These are phyloP conservation scores for Boeremia lycopersici DNA, from an alignment of 2,329 filamentous ascomycete species.

Conservation along the genomic window DNA sequence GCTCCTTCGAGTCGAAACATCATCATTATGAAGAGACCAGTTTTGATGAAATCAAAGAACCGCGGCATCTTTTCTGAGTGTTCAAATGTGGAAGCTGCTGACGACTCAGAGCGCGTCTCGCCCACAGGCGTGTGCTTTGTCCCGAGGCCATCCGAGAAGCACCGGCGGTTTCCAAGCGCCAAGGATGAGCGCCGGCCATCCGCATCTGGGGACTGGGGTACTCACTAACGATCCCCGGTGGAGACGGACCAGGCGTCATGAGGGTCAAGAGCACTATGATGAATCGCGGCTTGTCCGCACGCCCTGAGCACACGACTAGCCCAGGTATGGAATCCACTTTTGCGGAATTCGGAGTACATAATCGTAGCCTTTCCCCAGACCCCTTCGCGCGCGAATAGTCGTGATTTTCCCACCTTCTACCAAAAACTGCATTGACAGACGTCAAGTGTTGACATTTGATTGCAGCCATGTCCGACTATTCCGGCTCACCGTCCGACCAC, in stretches of 20 bases:
- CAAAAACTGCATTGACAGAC: constrained; percentile 23
- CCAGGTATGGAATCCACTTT: constrained; percentile 40
- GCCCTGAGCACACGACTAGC: constrained; percentile 38
- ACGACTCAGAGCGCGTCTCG: constrained; percentile 28
- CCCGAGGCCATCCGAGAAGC: constrained; percentile 42
- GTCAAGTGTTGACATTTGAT: constrained; percentile 17
- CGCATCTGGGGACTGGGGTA: constrained; percentile 49
- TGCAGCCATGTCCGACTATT: constrained; percentile 47
- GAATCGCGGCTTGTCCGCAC: constrained; percentile 38
- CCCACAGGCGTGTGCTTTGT: constrained; percentile 28
- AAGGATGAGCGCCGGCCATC: constrained; percentile 40
- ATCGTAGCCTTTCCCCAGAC: constrained; percentile 33
- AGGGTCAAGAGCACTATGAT: constrained; percentile 41
- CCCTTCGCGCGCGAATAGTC: constrained; percentile 29
- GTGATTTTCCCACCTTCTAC: constrained; percentile 18
- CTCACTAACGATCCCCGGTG: constrained; percentile 42
- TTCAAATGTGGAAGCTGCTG: constrained; percentile 28
- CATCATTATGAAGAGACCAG: constrained; percentile 16
- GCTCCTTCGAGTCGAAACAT: neutral
- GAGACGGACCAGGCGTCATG: constrained; percentile 43
- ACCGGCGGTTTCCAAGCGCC: constrained; percentile 33
- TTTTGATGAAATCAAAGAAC: constrained; percentile 20
- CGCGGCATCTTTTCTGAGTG: constrained; percentile 23
- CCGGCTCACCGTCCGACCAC: constrained; percentile 44
- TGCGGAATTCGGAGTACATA: constrained; percentile 43